phyloP scores from a whole-genome alignment of 768 basidiomycete species.

The Macrolepiota albuminosa region DNA sequence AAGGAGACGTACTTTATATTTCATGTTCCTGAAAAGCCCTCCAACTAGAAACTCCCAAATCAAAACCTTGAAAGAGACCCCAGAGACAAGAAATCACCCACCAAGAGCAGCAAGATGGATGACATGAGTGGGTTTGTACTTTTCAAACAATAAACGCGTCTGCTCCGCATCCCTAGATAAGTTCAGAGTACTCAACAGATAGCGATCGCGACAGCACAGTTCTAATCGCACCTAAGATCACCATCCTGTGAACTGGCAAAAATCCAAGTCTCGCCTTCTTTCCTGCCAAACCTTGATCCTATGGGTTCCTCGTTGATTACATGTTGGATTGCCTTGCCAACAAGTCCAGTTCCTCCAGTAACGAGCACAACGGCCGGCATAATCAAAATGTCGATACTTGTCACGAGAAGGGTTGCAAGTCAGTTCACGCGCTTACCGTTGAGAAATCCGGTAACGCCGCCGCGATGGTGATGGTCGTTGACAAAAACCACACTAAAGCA shows the following conservation, averaged over 20 bases:
- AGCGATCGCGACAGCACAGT: background rate
- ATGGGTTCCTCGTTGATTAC: slow-evolving; percentile 74
- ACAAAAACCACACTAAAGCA: background rate
- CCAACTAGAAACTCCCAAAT: slow-evolving; percentile 54
- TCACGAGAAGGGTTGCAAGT: background rate
- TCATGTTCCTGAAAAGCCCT: slow-evolving; percentile 94
- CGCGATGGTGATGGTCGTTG: background rate
- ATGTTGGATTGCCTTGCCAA: slow-evolving; percentile 79
- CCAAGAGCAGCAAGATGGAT: slow-evolving; percentile 94
- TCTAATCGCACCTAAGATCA: slow-evolving; percentile 63
- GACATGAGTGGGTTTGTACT: slow-evolving; percentile 92
- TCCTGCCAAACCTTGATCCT: slow-evolving; percentile 76
- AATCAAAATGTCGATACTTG: background rate
- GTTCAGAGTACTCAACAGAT: background rate
- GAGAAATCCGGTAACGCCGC: background rate
- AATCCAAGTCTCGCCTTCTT: slow-evolving; percentile 77
- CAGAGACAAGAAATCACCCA: slow-evolving; percentile 27
- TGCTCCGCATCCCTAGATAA: slow-evolving; percentile 57
- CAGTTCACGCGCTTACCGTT: background rate
- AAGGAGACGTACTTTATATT: slow-evolving; percentile 62
- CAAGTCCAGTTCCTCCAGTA: slow-evolving; percentile 83
- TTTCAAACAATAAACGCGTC: slow-evolving; percentile 74
- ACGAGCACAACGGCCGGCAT: slow-evolving; percentile 62
- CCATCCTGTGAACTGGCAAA: slow-evolving; percentile 77
- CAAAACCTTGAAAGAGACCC: background rate